Percentiles rank a stretch among this genome's conserved stretches.
These are phyloP conservation scores for Purpureocillium lavendulum DNA, from an alignment of 2,329 filamentous ascomycete species.

Conservation along the genomic window DNA sequence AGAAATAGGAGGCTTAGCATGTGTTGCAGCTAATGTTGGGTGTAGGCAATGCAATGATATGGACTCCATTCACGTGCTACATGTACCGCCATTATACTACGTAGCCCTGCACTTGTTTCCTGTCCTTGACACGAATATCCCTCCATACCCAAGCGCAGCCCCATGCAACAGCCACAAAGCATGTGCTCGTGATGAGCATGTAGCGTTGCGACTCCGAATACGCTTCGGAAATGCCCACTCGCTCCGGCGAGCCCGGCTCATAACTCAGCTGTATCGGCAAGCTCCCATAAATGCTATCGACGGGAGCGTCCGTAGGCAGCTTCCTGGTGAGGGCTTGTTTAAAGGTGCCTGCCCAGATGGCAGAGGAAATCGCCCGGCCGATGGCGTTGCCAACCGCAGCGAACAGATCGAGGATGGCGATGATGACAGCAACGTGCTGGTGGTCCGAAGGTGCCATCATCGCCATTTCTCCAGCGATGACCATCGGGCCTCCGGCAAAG, in stretches of 20 bases:
- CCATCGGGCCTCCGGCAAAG: constrained; percentile 49
- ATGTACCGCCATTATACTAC: neutral
- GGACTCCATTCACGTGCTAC: no score
- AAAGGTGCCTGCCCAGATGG: constrained; percentile 57
- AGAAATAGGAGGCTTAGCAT: no score
- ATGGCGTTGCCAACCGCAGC: constrained; percentile 53
- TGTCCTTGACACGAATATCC: neutral
- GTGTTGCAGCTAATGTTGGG: no score
- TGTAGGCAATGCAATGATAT: no score
- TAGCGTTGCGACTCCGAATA: constrained; percentile 2
- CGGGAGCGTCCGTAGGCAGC: constrained; percentile 34
- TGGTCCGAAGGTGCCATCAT: constrained; percentile 51
- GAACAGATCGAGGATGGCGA: constrained; percentile 52
- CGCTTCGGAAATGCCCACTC: constrained; percentile 1
- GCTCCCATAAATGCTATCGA: constrained; percentile 35
- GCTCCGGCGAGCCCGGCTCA: constrained; percentile 2
- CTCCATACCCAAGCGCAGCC: constrained; percentile 1
- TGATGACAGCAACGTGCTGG: constrained; percentile 49
- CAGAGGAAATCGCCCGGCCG: constrained; percentile 50
- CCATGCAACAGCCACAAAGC: neutral
- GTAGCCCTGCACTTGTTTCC: neutral
- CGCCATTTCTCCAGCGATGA: constrained; percentile 52
- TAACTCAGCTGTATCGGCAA: constrained; percentile 48
- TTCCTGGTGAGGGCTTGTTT: constrained; percentile 38
- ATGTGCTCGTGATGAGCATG: constrained; percentile 2